These are phyloP conservation scores for Ganoderma resinaceum DNA, from an alignment of 1,284 basidiomycete genomes.

Conservation along the genomic window DNA sequence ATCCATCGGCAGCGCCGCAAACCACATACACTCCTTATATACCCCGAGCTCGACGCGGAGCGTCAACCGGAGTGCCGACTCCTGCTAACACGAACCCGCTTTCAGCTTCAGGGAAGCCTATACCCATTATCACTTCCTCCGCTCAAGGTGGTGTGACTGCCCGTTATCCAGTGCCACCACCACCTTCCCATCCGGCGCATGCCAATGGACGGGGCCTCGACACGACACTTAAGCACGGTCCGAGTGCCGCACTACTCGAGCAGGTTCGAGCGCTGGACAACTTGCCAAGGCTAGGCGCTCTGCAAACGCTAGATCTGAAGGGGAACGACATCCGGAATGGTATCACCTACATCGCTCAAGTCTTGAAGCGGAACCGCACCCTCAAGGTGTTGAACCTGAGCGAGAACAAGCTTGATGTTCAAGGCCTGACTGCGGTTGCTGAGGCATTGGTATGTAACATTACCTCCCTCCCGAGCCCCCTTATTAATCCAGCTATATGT, in stretches of 20 bases:
- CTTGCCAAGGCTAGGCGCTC: constrained; percentile 82
- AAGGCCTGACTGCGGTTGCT: constrained; percentile 82
- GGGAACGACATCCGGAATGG: constrained; percentile 92
- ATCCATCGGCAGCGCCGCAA: constrained; percentile 58
- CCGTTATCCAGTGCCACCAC: constrained; percentile 54
- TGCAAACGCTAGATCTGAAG: constrained; percentile 90
- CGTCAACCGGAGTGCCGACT: constrained; percentile 39
- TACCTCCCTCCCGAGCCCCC: neutral
- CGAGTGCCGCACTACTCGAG: constrained; percentile 77
- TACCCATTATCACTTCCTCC: constrained; percentile 79
- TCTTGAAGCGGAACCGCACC: constrained; percentile 94
- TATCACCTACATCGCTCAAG: constrained; percentile 91
- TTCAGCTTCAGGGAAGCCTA: constrained; percentile 60
- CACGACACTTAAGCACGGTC: constrained; percentile 52
- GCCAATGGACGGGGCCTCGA: constrained; percentile 20
- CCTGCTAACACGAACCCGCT: constrained; percentile 52
- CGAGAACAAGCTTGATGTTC: constrained; percentile 91
- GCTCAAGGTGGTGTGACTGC: constrained; percentile 81
- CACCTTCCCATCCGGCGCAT: constrained; percentile 24
- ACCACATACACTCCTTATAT: constrained; percentile 86
- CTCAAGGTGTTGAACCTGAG: constrained; percentile 93
- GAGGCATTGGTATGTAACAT: constrained; percentile 80
- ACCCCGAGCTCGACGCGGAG: constrained; percentile 62
- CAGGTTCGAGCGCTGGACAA: constrained; percentile 86
- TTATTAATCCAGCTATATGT: neutral